Percentiles rank a stretch among this genome's conserved stretches.
These are phyloP conservation scores for Melampsora americana DNA, from an alignment of 1,284 basidiomycete genomes.

Conservation along the genomic window DNA sequence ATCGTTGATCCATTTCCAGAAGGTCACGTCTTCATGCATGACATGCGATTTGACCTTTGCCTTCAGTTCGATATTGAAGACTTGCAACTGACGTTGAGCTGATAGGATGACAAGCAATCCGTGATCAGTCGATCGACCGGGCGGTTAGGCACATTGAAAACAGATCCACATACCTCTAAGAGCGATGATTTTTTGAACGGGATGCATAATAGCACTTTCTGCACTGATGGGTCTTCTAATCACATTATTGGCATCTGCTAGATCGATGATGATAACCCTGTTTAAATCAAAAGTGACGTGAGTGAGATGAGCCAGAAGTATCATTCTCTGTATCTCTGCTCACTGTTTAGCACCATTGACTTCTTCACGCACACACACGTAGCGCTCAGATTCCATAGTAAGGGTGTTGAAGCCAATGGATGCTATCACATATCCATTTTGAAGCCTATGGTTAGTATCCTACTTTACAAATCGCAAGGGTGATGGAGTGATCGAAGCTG, in stretches of 20 bases:
- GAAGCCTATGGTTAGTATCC: background rate
- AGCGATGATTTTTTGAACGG: slow-evolving; percentile 92
- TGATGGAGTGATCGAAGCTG: background rate
- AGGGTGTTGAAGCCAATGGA: slow-evolving; percentile 97
- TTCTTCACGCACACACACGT: slow-evolving; percentile 88
- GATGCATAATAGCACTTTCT: slow-evolving; percentile 99
- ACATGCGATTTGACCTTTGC: slow-evolving; percentile 94
- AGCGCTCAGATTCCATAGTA: slow-evolving; percentile 94
- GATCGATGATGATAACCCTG: slow-evolving; percentile 87
- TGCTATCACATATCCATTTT: slow-evolving; percentile 54
- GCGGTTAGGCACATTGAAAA: background rate
- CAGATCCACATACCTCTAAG: slow-evolving; percentile 55
- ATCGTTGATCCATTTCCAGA: slow-evolving; percentile 98
- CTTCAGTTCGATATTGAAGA: slow-evolving; percentile 97
- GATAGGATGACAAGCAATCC: slow-evolving; percentile 52
- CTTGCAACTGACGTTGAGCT: slow-evolving; percentile 91
- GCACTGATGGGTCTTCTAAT: slow-evolving; percentile 92
- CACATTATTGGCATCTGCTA: slow-evolving; percentile 91
- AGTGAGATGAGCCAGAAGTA: background rate
- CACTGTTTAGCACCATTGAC: slow-evolving; percentile 80
- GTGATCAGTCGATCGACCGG: slow-evolving; percentile 29
- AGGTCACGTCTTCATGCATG: slow-evolving; percentile 90
- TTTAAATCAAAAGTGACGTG: background rate
- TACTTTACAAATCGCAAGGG: background rate
- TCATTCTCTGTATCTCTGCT: background rate